Evolutionary conservation across 257 asterid species (phyloP).

Genomic region (Osmanthus fragrans): DNA sequence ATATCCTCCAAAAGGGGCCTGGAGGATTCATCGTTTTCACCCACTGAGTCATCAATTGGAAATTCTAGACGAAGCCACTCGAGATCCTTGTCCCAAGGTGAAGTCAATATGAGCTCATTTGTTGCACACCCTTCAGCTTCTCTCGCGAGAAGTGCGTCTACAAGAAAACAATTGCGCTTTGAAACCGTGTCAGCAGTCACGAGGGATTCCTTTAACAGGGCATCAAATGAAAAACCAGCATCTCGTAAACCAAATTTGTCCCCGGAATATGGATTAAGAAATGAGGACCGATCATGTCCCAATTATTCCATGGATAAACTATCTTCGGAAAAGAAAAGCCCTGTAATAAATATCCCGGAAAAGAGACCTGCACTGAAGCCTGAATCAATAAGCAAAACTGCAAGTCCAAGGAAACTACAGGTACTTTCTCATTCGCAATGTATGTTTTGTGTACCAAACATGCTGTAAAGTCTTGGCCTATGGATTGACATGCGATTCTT

Average conservation of each 20-base stretch:
- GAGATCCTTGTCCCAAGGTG: slow-evolving; percentile 63
- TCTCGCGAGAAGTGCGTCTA: slow-evolving; percentile 47
- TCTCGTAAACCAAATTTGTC: slow-evolving; percentile 23
- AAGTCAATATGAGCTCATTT: slow-evolving; percentile 40
- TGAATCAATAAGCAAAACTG: slow-evolving; percentile 31
- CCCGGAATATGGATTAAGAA: slow-evolving; percentile 27
- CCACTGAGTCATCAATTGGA: slow-evolving; percentile 9
- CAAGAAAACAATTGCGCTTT: slow-evolving; percentile 36
- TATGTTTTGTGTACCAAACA: neutral
- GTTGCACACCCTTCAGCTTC: slow-evolving; percentile 28
- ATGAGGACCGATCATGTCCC: slow-evolving; percentile 31
- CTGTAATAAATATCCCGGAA: slow-evolving; percentile 15
- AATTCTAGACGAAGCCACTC: slow-evolving; percentile 51
- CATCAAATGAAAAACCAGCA: slow-evolving; percentile 28
- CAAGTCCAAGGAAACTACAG: slow-evolving; percentile 47
- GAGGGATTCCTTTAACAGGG: slow-evolving; percentile 23
- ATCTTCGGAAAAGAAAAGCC: neutral
- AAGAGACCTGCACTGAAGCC: slow-evolving; percentile 36
- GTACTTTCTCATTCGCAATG: slow-evolving; percentile 24
- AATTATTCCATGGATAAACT: slow-evolving; percentile 32
- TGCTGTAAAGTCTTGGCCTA: neutral
- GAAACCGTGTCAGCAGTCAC: slow-evolving; percentile 23
- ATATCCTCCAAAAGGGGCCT: slow-evolving; percentile 45
- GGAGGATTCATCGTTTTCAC: slow-evolving; percentile 22
- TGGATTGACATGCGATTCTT: neutral